Percentiles rank a stretch among this genome's conserved stretches.
phyloP scores from a whole-genome alignment of 2,329 filamentous ascomycete genomes.

The Penicillium sp. region DNA sequence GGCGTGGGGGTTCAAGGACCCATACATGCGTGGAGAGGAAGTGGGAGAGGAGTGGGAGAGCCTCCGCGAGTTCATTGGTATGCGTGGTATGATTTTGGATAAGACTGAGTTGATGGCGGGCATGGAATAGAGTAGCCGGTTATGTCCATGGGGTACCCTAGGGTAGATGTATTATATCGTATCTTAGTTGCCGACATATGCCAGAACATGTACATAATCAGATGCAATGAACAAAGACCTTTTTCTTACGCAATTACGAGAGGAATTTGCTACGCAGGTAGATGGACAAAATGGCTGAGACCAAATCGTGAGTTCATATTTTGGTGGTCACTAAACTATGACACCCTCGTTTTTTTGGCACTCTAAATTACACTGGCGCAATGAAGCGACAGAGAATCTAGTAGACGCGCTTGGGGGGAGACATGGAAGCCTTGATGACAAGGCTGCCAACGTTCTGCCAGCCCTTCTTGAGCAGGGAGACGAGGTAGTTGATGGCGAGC shows the following conservation, averaged over 20 bases:
- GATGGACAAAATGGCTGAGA: slow-evolving; percentile 23
- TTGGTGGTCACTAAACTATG: slow-evolving; percentile 35
- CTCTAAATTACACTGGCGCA: slow-evolving; percentile 29
- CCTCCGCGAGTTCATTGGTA: slow-evolving; percentile 79
- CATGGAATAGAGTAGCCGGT: slow-evolving; percentile 74
- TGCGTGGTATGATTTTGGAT: slow-evolving; percentile 88
- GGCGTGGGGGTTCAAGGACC: slow-evolving; percentile 89
- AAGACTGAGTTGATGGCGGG: slow-evolving; percentile 88
- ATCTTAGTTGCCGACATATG: neutral
- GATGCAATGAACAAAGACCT: neutral
- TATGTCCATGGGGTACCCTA: too few species aligned
- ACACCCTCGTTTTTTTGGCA: slow-evolving; percentile 32
- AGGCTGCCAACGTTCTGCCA: slow-evolving; percentile 99
- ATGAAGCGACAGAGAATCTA: slow-evolving; percentile 58
- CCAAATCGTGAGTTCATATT: slow-evolving; percentile 39
- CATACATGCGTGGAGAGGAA: slow-evolving; percentile 81
- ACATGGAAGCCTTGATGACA: slow-evolving; percentile 99
- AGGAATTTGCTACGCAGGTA: neutral
- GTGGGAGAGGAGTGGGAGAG: slow-evolving; percentile 88
- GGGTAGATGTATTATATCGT: slow-evolving; percentile 18
- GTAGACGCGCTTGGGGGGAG: slow-evolving; percentile 96
- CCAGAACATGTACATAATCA: neutral
- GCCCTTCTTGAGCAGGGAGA: slow-evolving; percentile 99
- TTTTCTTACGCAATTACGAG: neutral
- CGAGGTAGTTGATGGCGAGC: slow-evolving; percentile 99